Evolutionary conservation across 768 basidiomycete genomes (phyloP), one percentile per base, ranked within the genome.

Genomic region (Phylloporus sp.): DNA sequence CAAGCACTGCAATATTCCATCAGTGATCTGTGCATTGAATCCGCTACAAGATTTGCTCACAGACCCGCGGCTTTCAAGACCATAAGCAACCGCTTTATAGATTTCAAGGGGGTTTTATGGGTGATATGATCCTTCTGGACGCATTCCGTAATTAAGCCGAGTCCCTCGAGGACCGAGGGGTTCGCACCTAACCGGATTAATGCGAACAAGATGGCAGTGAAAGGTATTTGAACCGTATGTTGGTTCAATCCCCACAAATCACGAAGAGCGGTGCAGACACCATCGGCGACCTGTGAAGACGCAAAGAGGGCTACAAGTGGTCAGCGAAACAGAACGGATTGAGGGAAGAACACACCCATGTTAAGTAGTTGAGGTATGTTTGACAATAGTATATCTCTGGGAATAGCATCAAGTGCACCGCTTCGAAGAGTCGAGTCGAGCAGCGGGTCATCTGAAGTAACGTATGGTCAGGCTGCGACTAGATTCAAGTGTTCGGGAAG

Each of bases 121-220:
- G 61, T 39, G 9, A 68, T 28, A 26, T 41, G 20, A 18, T 53
- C 38, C 27, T 52, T 51, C 32, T 28, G 46, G 38, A 32, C 36
- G 34, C 26, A 26, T 5, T 50, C 42, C 10, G 56, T 34, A 9
- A 40, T 18, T 64, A 71, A 73, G 4, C 64, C 69, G 18, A 71
- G 56, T 22, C 52, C 52, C 34, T 67, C 52, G 17, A 81, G 47
- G 32, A 71, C 47, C 9, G 54, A 50, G 1, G 61, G 52, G 33
- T 68, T 65, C 3, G 76, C 77, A 31, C 79, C 81, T 10, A 83
- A 65, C 41, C 62, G 68, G 4, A 66, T 53, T 3, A 83, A 62
- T 13, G 66, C 63, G 9, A 53, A 58, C 14, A 72, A 38, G 27
- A 80, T 51, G 31, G 62, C 62, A 18, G 45, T 42, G 69, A 68